These are phyloP conservation scores for Tetrapisispora nanseiensis DNA, from an alignment of 805 yeast species.

Conservation along the genomic window DNA sequence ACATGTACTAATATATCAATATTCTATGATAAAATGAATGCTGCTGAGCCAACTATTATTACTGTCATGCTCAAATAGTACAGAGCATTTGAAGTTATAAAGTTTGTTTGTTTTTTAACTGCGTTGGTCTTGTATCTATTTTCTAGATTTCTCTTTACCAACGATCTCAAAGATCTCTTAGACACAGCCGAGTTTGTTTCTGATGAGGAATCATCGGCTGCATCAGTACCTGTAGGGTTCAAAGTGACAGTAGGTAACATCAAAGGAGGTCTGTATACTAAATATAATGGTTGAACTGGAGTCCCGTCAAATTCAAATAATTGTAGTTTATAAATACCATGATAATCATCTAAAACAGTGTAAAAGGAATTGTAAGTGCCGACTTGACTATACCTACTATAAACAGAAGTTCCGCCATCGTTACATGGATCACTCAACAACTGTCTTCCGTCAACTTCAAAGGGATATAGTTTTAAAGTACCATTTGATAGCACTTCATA, in stretches of 20 bases:
- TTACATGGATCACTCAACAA: constrained; percentile 79
- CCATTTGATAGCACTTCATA: constrained; percentile 59
- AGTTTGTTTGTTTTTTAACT: constrained; percentile 8
- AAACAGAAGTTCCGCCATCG: constrained; percentile 48
- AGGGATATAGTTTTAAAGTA: constrained; percentile 57
- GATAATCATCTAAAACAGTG: constrained; percentile 63
- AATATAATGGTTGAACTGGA: constrained; percentile 74
- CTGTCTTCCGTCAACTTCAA: constrained; percentile 87
- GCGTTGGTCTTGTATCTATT: constrained; percentile 77
- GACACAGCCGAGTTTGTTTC: constrained; percentile 20
- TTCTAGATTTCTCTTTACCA: constrained; percentile 65
- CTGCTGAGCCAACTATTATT: constrained; percentile 23
- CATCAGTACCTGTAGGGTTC: constrained; percentile 58
- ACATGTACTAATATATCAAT: too few species aligned
- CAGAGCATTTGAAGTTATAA: constrained; percentile 12
- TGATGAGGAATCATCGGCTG: constrained; percentile 13
- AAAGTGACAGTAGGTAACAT: constrained; percentile 91
- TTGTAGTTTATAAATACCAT: constrained; percentile 71
- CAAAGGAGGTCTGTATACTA: constrained; percentile 88
- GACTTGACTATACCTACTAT: constrained; percentile 62
- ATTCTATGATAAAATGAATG: constrained; percentile 16
- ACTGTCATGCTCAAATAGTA: constrained; percentile 22
- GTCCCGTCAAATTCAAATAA: constrained; percentile 72
- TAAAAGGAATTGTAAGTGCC: constrained; percentile 49
- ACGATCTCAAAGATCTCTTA: constrained; percentile 31